Evolutionary conservation across 352 stramenopile species (phyloP), one percentile per base, ranked within the genome.

Genomic region (Pythium grandisporangium): DNA sequence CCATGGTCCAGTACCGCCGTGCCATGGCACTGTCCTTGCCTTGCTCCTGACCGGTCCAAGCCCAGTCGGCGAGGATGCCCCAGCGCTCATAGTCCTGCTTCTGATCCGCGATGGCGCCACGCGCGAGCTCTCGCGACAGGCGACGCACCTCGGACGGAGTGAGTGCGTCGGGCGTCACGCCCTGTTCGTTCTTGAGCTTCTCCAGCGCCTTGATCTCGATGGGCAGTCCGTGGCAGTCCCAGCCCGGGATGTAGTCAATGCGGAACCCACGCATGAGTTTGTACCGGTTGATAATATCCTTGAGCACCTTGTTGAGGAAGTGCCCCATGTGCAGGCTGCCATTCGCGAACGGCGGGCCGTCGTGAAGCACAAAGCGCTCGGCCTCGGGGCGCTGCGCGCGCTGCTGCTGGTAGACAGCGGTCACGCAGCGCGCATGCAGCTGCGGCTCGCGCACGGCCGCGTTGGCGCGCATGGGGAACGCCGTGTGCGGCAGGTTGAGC

Each of bases 301-400:
- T 99, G 14, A 97, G 64, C 37, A 84, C 70, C 44, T 93, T 95
- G 65, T 96, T 95, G 16, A 95, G 58, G 41, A 96, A 85, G 58
- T 98, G 92, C 24, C 96, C 96, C 65, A 98, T 98, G 70, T 99
- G 96, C 30, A 99, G 66, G 51, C 95, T 89, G 16, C 96, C 96
- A 71, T 99, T 99, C 10, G 96, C 96, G 64, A 99, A 99, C 10
- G 96, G 96, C 25, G 96, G 96, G 0, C 96, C 96, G 70, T 99
- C 96, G 67, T 99, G 96, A 24, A 99, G 77, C 23, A 97, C 72
- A 58, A 98, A 99, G 26, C 66, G 55, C 45, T 50, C 41, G 6
- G 75, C 48, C 32, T 56, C 19, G 1, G 27, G 26, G 16, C 46
- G 38, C 26, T 13, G 8, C 7, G 24, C 16, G 8, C 30, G 35